These are phyloP conservation scores for Psidium guajava DNA, from an alignment of 345 rosid genomes.

Conservation along the genomic window DNA sequence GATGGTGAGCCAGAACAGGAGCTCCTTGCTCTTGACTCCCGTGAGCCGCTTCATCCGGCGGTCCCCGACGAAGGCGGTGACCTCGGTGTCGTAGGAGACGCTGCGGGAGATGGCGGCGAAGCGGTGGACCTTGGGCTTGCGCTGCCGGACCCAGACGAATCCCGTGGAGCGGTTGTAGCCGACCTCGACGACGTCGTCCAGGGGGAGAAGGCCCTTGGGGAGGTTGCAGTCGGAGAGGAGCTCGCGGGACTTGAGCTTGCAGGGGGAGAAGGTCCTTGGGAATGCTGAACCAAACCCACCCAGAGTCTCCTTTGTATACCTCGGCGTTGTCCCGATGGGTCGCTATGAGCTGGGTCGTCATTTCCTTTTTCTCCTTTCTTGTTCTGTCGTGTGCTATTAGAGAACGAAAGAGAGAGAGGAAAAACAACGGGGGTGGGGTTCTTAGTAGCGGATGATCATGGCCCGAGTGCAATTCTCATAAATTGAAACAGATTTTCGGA, in stretches of 20 bases:
- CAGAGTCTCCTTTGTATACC: conserved; percentile 20
- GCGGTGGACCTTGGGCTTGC: conserved; percentile 12
- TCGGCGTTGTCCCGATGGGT: conserved; percentile 16
- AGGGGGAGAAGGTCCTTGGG: too few species aligned
- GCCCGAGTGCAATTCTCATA: too few species aligned
- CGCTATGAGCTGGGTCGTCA: conserved; percentile 6
- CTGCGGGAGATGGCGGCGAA: conserved; percentile 11
- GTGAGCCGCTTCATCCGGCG: conserved; percentile 9
- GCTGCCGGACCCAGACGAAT: conserved; percentile 19
- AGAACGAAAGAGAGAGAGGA: background rate
- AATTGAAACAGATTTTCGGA: too few species aligned
- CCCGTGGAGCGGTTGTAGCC: conserved; percentile 16
- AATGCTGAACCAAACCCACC: too few species aligned
- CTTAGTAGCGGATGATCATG: too few species aligned
- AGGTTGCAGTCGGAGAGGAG: conserved; percentile 10
- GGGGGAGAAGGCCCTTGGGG: conserved; percentile 23
- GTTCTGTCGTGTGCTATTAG: background rate
- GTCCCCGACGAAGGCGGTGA: conserved; percentile 18
- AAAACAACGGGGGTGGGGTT: background rate
- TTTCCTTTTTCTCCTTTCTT: background rate
- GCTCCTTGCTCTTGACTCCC: conserved; percentile 17
- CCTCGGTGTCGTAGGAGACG: conserved; percentile 10
- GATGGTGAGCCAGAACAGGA: conserved; percentile 14
- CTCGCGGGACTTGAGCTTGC: conserved; percentile 18
- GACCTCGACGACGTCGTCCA: conserved; percentile 12